Base-by-base conservation (phyloP, 805 yeast genomes). In the Isabelozyma pseudorhagii region DNA sequence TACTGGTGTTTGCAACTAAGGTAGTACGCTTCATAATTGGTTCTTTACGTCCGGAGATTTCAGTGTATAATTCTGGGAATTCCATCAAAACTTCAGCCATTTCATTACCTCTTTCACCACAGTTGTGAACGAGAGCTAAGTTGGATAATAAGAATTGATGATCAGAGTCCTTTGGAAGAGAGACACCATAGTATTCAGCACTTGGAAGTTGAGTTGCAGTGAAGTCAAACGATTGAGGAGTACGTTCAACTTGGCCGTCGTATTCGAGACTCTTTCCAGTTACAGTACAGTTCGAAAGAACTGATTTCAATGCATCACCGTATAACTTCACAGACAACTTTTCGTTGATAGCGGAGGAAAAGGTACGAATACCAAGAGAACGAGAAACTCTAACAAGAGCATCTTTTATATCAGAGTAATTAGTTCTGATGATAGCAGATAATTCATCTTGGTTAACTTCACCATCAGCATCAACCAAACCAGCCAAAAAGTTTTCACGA, bases 21-120 rank as follows among this genome's bases (percentile, higher is more conserved):
- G 98, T 88, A 40, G 99, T 94, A 80, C 99, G 96, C 79, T 96
- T 94, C 98, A 94, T 94, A 68, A 94, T 94, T 57, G 98, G 97
- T 77, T 94, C 99, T 75, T 92, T 89, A 64, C 89, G 85, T 59
- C 98, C 99, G 51, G 83, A 80, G 50, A 90, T 78, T 71, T 91
- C 97, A 51, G 97, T 92, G 72, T 74, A 89, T 67, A 94, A 80
- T 72, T 94, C 98, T 45, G 99, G 99, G 90, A 94, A 94, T 75
- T 94, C 99, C 97, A 93, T 92, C 72, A 94, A 81, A 38, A 94
- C 99, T 75, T 94, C 99, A 48, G 98, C 97, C 98, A 94, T 94
- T 78, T 94, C 99, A 64, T 94, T 94, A 68, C 99, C 99, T 54
- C 99, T 74, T 78, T 93, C 99, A 66, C 98, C 98, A 69, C 89